Conservation (phyloP, 768 basidiomycete species). For the Chiua virens region DNA sequence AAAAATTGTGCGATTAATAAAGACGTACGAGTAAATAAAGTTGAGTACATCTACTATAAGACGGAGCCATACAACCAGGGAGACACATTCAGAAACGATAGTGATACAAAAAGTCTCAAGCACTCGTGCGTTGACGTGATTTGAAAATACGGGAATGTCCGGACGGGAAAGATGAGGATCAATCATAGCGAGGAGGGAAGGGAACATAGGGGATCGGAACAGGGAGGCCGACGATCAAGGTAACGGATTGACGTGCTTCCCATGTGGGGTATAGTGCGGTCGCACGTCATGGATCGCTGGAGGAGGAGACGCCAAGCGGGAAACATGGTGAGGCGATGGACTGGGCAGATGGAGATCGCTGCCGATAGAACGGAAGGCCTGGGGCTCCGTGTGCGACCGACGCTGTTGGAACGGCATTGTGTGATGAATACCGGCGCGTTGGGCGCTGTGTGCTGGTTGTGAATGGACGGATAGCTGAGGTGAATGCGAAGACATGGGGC, state of each 20-base stretch:
- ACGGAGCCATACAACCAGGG: constrained; percentile 22
- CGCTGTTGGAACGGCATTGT: constrained; percentile 54
- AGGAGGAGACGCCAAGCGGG: constrained; percentile 46
- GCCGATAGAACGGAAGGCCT: constrained; percentile 47
- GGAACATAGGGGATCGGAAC: constrained; percentile 16
- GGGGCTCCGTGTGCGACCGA: constrained; percentile 58
- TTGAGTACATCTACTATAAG: constrained; percentile 35
- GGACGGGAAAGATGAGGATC: constrained; percentile 20
- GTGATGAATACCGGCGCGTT: constrained; percentile 42
- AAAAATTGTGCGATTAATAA: constrained; percentile 28
- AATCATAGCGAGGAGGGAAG: constrained; percentile 15
- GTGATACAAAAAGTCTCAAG: constrained; percentile 32
- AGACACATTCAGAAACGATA: constrained; percentile 27
- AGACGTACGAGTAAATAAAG: constrained; percentile 34
- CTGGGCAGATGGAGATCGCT: constrained; percentile 53
- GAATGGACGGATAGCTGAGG: constrained; percentile 40
- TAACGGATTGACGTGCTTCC: constrained; percentile 48
- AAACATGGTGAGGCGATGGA: constrained; percentile 39
- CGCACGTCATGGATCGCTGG: constrained; percentile 38
- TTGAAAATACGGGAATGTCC: constrained; percentile 32
- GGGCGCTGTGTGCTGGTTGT: constrained; percentile 32
- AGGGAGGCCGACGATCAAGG: constrained; percentile 37
- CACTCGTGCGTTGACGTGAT: constrained; percentile 25
- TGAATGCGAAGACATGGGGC: constrained; percentile 43
- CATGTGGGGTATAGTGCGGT: constrained; percentile 40